Evolutionary conservation across 441 rosid species (phyloP), one percentile per base, ranked within the genome.

Genomic region (Arabidopsis hybrid): DNA sequence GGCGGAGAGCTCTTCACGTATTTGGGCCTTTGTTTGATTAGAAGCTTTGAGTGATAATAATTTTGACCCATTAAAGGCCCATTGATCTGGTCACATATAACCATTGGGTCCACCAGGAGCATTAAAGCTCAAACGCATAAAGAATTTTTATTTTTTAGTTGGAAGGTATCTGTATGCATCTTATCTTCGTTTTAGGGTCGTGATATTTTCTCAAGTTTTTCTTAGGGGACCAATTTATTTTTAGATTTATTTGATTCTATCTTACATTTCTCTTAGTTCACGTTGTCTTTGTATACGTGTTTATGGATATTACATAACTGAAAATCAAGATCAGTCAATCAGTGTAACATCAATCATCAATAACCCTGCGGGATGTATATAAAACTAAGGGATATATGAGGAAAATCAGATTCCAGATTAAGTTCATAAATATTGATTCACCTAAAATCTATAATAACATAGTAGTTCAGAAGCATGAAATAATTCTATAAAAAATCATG

Each of bases 121-220:
- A 45, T 34, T 63, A 53, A 63, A 42, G 46, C 16, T 16, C 47
- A 18, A 21, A 55, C 46, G 46, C 12, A 53, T 43, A 6, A 34
- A 17, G 12, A 32, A 21, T 21, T 21, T 21, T 21, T 21, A 21
- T 21, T 2, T 47, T 47, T 40, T 26, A 39, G 55, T 29, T 47
- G 60, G 72, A 34, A 34, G 14, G n/a, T 61, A 39, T 59, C 13
- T 29, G 38, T 26, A 7, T 66, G 16, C 55, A 68, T 69, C 70
- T 75, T 75, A 75, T 68, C 74, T 61, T 68, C 69, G 18, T 75
- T 61, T 75, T 69, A 75, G 17, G 79, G 74, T 75, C 51, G 17
- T 53, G 10, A 51, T 43, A 52, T 32, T 60, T 60, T 68, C 38
- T 14, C 50, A 12, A 13, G 16, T 32, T 32, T 17, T 40, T 21